A percentile compares a stretch with the other conserved stretches of the same genome.
Conservation (phyloP, 2,329 filamentous ascomycete genomes). For the Camillea tinctor region DNA sequence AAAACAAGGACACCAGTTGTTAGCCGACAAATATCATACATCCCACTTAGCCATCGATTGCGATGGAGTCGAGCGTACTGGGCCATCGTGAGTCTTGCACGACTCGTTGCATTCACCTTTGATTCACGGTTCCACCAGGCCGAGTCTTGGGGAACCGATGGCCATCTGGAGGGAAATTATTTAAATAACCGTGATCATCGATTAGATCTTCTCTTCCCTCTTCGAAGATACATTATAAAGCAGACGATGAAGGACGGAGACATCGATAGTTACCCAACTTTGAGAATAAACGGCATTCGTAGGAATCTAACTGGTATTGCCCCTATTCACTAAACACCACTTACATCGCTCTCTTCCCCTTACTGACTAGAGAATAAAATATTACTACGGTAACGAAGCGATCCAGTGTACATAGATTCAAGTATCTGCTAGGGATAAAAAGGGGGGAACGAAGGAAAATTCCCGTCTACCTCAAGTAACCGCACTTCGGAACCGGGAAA, state of each 20-base stretch:
- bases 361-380: neutral
- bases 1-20: too few species aligned
- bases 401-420: neutral
- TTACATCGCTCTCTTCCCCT: neutral
- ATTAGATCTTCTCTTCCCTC: neutral
- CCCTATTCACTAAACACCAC: neutral
- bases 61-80: neutral
- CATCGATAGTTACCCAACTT: neutral
- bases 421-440: too few species aligned
- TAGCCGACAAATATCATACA: too few species aligned
- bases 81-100: neutral
- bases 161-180: neutral
- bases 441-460: too few species aligned
- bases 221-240: neutral
- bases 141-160: neutral
- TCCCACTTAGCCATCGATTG: neutral
- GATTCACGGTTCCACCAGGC: neutral
- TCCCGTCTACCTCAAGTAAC: neutral
- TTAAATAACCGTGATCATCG: neutral
- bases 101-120: neutral
- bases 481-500: neutral
- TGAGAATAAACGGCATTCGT: neutral
- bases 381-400: neutral
- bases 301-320: neutral
- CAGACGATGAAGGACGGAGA: neutral